phyloP scores from a whole-genome alignment of 495 filamentous ascomycete genomes.

The Daldinia decipiens region DNA sequence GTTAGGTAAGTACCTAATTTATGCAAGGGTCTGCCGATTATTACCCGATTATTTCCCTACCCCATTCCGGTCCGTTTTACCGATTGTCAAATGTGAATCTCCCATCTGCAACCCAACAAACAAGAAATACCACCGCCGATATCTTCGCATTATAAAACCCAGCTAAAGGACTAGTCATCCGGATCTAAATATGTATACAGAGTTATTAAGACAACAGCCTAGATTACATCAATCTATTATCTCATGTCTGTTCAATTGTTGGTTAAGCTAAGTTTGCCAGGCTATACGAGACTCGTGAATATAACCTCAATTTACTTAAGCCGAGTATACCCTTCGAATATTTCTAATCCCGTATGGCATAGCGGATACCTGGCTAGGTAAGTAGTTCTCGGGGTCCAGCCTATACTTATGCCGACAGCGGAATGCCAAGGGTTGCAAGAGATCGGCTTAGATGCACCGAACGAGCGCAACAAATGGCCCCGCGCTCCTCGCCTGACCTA shows the following conservation, averaged over 20 bases:
- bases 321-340: background rate
- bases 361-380: constrained; percentile 1
- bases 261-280: background rate
- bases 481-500: constrained; percentile 16
- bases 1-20: background rate
- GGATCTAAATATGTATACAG: too few species aligned
- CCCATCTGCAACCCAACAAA: background rate
- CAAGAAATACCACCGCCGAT: background rate
- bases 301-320: constrained; percentile 1
- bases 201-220: too few species aligned
- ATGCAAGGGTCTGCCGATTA: constrained; percentile 11
- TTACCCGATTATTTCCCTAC: constrained; percentile 6
- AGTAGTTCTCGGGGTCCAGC: background rate
- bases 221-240: too few species aligned
- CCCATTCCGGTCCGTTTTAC: background rate
- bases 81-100: background rate
- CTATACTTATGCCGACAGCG: constrained; percentile 30
- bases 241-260: too few species aligned
- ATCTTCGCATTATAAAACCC: background rate
- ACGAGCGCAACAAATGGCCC: constrained; percentile 24
- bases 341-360: background rate
- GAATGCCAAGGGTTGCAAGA: constrained; percentile 29
- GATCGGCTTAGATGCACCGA: constrained; percentile 38
- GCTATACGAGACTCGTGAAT: background rate
- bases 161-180: too few species aligned